Evolutionary conservation across 768 basidiomycete genomes (phyloP).

Genomic region (Leccinum ochraceum): DNA sequence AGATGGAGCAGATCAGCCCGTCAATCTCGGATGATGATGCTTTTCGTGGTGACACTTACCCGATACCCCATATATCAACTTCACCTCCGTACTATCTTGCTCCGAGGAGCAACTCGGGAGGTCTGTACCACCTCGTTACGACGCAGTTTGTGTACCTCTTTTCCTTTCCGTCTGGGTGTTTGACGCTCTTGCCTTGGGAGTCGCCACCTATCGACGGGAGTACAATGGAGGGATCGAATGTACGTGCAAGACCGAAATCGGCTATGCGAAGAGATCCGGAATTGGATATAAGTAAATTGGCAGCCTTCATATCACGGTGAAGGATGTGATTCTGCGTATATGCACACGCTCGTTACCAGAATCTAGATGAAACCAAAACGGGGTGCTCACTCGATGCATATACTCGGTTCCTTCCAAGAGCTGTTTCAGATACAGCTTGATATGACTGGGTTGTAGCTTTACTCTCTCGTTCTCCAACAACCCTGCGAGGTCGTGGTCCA

Average conservation of each 20-base stretch:
- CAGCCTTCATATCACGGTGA: slow-evolving; percentile 99
- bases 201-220: slow-evolving; percentile 25
- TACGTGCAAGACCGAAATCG: slow-evolving; percentile 94
- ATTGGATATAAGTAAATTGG: slow-evolving; percentile 93
- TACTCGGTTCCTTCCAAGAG: slow-evolving; percentile 95
- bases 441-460: slow-evolving; percentile 76
- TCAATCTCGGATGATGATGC: neutral
- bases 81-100: slow-evolving; percentile 89
- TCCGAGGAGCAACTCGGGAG: slow-evolving; percentile 89
- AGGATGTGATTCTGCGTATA: slow-evolving; percentile 83
- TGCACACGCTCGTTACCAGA: slow-evolving; percentile 11
- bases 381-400: slow-evolving; percentile 78
- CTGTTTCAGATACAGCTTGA: slow-evolving; percentile 96
- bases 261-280: slow-evolving; percentile 83
- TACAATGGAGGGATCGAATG: slow-evolving; percentile 58
- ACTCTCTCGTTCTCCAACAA: slow-evolving; percentile 90
- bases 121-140: slow-evolving; percentile 93
- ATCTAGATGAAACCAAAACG: slow-evolving; percentile 2
- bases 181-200: slow-evolving; percentile 21
- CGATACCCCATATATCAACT: slow-evolving; percentile 98
- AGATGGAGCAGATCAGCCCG: slow-evolving; percentile 4
- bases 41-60: slow-evolving; percentile 48
- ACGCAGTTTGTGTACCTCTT: slow-evolving; percentile 94
- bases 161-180: slow-evolving; percentile 48
- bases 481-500: slow-evolving; percentile 98